Conservation (phyloP, 2,329 filamentous ascomycete species). For the Aspergillus fumigatus region DNA sequence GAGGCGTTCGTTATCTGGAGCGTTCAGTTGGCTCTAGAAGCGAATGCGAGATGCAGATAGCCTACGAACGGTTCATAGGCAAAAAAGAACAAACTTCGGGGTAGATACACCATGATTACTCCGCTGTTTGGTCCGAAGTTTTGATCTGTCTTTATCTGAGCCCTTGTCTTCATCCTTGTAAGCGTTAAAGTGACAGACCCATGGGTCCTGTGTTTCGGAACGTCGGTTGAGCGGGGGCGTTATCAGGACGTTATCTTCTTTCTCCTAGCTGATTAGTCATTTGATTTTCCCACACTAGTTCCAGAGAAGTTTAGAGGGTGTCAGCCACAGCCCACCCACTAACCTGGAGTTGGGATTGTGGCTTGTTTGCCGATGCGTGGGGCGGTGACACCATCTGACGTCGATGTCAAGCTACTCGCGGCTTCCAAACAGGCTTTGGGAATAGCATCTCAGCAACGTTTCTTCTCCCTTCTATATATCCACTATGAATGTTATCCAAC, state of each 20-base stretch:
- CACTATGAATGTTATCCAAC: conserved; percentile 22
- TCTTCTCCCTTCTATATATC: not conserved
- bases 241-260: not conserved
- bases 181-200: not conserved
- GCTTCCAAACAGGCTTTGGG: not conserved
- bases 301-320: not conserved
- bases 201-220: conserved; percentile 10
- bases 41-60: not conserved
- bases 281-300: not conserved
- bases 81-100: not conserved
- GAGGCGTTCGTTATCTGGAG: not conserved
- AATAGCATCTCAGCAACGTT: not conserved
- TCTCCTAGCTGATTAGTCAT: not conserved
- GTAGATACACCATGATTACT: not conserved
- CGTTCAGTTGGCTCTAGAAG: not conserved
- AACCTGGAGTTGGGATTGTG: not conserved
- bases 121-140: not conserved
- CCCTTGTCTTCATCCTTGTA: not conserved
- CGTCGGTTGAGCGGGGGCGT: not conserved
- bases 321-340: not conserved
- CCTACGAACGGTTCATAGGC: not conserved
- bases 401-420: conserved; percentile 6
- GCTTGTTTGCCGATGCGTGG: not conserved
- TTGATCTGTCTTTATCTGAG: not conserved
- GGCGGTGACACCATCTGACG: conserved; percentile 9